Evolutionary conservation across 768 basidiomycete genomes (phyloP).

Genomic region (Suillus luteus): DNA sequence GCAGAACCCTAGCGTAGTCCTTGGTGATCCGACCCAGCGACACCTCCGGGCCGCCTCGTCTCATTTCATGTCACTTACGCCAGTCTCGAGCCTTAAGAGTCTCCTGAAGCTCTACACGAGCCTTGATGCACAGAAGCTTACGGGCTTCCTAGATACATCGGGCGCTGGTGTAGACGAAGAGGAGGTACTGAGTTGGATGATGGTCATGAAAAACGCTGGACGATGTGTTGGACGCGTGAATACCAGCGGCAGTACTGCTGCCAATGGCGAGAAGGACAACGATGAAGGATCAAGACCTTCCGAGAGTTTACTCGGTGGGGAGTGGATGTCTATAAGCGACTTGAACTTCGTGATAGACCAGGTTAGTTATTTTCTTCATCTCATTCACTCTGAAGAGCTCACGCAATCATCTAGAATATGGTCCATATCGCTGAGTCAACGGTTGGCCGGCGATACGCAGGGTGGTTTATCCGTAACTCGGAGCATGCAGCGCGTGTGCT

Average conservation of each 20-base stretch:
- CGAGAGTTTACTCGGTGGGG: slow-evolving; percentile 72
- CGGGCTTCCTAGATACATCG: slow-evolving; percentile 74
- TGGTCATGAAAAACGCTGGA: slow-evolving; percentile 91
- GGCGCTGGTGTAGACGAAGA: slow-evolving; percentile 71
- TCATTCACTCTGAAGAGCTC: background rate
- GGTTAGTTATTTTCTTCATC: slow-evolving; percentile 46
- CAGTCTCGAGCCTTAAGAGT: slow-evolving; percentile 84
- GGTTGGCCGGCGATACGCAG: slow-evolving; percentile 89
- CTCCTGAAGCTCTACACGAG: slow-evolving; percentile 96
- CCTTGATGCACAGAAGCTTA: slow-evolving; percentile 87
- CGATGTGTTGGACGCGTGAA: slow-evolving; percentile 59
- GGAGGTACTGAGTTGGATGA: slow-evolving; percentile 93
- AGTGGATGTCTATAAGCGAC: slow-evolving; percentile 88
- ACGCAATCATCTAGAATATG: slow-evolving; percentile 67
- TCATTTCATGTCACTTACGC: slow-evolving; percentile 73
- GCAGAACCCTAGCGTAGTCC: slow-evolving; percentile 25
- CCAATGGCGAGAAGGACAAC: slow-evolving; percentile 47
- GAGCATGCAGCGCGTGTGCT: slow-evolving; percentile 88
- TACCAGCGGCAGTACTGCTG: slow-evolving; percentile 44
- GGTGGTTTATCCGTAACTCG: slow-evolving; percentile 97
- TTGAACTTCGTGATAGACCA: slow-evolving; percentile 95
- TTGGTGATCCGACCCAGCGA: slow-evolving; percentile 73
- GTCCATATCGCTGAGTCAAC: slow-evolving; percentile 96
- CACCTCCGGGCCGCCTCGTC: slow-evolving; percentile 85
- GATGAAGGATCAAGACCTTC: slow-evolving; percentile 17